Evolutionary conservation across 2,329 filamentous ascomycete genomes (phyloP).

Genomic region (Colletotrichum siamense): DNA sequence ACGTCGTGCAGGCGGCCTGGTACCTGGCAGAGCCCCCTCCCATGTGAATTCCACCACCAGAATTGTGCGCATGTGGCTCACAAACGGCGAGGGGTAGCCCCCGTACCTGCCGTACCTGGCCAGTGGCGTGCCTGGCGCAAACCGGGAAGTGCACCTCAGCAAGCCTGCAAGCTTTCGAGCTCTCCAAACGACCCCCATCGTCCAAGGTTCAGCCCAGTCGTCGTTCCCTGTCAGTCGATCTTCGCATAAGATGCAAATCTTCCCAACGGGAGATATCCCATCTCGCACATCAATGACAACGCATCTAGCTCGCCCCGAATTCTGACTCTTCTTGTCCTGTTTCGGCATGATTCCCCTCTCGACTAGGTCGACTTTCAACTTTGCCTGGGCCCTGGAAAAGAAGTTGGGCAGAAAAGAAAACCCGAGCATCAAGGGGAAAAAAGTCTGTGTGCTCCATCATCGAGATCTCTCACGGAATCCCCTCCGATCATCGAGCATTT

Average conservation of each 20-base stretch:
- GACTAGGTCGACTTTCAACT: not conserved
- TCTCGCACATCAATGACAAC: conserved; percentile 22
- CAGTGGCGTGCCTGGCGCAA: not conserved
- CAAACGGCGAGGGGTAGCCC: not conserved
- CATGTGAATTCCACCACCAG: conserved; percentile 6
- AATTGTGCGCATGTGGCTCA: conserved; percentile 13
- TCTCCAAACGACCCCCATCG: not conserved
- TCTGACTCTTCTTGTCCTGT: conserved; percentile 4
- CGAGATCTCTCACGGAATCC: conserved; percentile 15
- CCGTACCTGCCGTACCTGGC: not conserved
- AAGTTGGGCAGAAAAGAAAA: not conserved
- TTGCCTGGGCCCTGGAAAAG: not conserved
- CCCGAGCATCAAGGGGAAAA: not conserved
- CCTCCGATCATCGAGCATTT: not conserved
- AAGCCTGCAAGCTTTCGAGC: not conserved
- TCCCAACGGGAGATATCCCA: conserved; percentile 22
- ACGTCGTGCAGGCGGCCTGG: not conserved
- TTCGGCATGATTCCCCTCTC: not conserved
- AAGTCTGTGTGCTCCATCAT: not conserved
- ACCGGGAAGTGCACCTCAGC: not conserved
- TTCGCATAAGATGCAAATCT: conserved; percentile 23
- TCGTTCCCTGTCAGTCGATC: conserved; percentile 18
- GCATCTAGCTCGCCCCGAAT: conserved; percentile 18
- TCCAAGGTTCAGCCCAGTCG: conserved; percentile 20
- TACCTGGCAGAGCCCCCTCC: not conserved